phyloP scores from a whole-genome alignment of 2,329 filamentous ascomycete species.

The Fusarium sambucinum region DNA sequence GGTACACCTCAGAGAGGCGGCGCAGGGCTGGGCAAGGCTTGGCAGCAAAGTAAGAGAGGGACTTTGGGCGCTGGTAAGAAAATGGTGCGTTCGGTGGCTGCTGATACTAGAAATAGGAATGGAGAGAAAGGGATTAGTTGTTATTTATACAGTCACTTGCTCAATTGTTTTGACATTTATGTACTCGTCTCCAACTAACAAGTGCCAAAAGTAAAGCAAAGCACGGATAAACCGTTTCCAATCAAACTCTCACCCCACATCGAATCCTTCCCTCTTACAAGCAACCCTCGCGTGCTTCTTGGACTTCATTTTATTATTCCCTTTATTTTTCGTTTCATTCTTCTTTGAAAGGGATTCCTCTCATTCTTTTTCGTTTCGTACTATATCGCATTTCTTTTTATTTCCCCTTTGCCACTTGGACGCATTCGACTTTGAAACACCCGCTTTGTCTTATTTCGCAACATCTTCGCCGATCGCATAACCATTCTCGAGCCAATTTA shows the following conservation, averaged over 20 bases:
- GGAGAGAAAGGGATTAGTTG: neutral
- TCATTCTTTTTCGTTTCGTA: slow-evolving; percentile 10
- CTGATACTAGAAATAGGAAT: slow-evolving; percentile 5
- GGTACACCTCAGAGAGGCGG: slow-evolving; percentile 27
- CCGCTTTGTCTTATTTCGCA: neutral
- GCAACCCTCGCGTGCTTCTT: slow-evolving; percentile 11
- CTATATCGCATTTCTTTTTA: neutral
- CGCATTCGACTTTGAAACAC: neutral
- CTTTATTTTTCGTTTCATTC: slow-evolving; percentile 14
- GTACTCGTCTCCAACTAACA: neutral
- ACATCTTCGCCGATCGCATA: slow-evolving; percentile 3
- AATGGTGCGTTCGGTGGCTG: slow-evolving; percentile 17
- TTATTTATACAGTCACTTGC: neutral
- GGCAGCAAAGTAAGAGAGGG: slow-evolving; percentile 13
- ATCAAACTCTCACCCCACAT: slow-evolving; percentile 29
- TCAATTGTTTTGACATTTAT: neutral
- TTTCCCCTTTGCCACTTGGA: neutral
- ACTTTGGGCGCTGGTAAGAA: slow-evolving; percentile 30
- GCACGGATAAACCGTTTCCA: slow-evolving; percentile 25
- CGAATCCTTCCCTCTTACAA: slow-evolving; percentile 22
- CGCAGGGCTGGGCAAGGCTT: slow-evolving; percentile 40
- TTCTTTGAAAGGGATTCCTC: slow-evolving; percentile 7
- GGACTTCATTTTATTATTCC: slow-evolving; percentile 15
- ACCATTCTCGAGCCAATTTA: slow-evolving; percentile 13
- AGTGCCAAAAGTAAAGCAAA: slow-evolving; percentile 4